A percentile compares a stretch with the other conserved stretches of the same genome.
Conservation (phyloP, 345 rosid species). For the Triadica sebifera region DNA sequence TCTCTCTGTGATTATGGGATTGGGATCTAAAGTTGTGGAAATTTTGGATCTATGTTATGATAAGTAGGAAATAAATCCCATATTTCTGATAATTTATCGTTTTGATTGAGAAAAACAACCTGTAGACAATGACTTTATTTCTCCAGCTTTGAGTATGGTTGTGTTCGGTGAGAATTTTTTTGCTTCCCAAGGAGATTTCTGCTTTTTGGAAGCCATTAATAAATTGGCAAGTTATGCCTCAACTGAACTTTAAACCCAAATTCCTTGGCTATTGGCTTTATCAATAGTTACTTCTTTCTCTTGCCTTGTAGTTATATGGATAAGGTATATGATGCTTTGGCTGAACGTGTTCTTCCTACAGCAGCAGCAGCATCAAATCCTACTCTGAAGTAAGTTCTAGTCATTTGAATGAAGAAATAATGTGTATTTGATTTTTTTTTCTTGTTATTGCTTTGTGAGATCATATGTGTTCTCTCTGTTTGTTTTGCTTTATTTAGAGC, state of each 20-base stretch:
- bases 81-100: neutral
- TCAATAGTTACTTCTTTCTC: neutral
- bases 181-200: neutral
- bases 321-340: constrained; percentile 75
- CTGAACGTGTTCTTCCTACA: constrained; percentile 57
- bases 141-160: neutral
- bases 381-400: constrained; percentile 50
- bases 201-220: neutral
- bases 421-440: constrained; percentile 2
- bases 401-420: constrained; percentile 7
- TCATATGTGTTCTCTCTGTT: neutral
- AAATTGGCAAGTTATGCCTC: neutral
- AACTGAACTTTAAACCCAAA: neutral
- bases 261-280: neutral
- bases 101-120: neutral
- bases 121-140: neutral
- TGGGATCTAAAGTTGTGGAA: neutral
- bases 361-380: constrained; percentile 57
- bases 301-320: constrained; percentile 59
- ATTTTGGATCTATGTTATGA: neutral
- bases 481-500: neutral
- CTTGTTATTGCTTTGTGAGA: neutral
- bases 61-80: neutral
- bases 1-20: neutral
- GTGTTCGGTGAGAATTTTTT: neutral